Evolutionary conservation across 2,329 filamentous ascomycete genomes (phyloP).

Genomic region (Conoideocrella luteorostrata): DNA sequence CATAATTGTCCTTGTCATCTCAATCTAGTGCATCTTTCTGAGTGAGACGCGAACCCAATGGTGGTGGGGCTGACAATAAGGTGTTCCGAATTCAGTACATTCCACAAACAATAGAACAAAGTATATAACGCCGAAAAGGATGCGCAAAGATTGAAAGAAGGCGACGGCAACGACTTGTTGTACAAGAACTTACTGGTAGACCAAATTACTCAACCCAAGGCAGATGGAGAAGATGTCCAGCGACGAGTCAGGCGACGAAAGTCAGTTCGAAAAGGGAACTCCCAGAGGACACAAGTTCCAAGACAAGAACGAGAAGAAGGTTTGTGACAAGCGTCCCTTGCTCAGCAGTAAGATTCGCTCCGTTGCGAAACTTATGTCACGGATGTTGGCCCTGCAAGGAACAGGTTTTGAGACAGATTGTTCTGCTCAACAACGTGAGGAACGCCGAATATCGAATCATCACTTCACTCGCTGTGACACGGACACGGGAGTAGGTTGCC

Average conservation of each 20-base stretch:
- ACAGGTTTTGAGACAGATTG: conserved; percentile 7
- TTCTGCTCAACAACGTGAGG: conserved; percentile 18
- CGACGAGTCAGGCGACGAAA: conserved; percentile 41
- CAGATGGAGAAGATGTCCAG: conserved; percentile 33
- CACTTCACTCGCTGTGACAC: no score
- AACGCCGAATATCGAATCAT: conserved; percentile 31
- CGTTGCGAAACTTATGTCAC: no score
- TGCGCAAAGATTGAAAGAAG: conserved; percentile 66
- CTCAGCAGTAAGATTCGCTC: no score
- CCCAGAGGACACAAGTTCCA: conserved; percentile 81
- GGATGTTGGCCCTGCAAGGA: no score
- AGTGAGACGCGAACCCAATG: conserved; percentile 49
- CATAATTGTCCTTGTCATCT: no score
- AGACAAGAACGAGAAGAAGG: conserved; percentile 85
- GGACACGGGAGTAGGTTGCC: no score
- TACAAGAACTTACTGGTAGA: conserved; percentile 81
- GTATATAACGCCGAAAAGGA: conserved; percentile 96
- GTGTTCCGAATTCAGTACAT: conserved; percentile 97
- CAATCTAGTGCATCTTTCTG: no score
- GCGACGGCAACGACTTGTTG: conserved; percentile 69
- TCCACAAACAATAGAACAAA: conserved; percentile 87
- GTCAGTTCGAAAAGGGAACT: conserved; percentile 55
- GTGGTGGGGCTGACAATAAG: conserved; percentile 67
- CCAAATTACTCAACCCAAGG: conserved; percentile 42
- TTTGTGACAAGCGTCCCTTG: conserved; percentile 28